Evolutionary conservation across 192 early-diverging fungal species (phyloP), one percentile per base, ranked within the genome.

Genomic region (Rhizoclosmatium globosum): DNA sequence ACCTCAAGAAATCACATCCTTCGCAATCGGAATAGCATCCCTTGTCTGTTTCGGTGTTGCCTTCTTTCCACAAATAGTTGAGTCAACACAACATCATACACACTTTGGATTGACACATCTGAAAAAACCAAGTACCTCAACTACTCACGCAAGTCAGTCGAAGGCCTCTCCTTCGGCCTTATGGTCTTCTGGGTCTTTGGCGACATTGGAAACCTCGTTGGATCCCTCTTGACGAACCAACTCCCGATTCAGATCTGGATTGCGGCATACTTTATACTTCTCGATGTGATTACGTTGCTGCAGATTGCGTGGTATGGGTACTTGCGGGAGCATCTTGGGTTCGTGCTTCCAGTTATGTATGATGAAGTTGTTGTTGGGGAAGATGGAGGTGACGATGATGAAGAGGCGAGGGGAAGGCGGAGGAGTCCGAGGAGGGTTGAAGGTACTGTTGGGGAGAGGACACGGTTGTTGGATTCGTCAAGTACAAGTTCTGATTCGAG

Each of bases 211-310:
- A 85, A 85, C 47, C 76, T 81, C 17, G 6, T 81, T 11, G 88
- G 86, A 47, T 77, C 88, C 19, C 45, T 87, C 42, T 70, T 88
- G 47, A 87, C 88, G n/a, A 76, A 84, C 19, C 88, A 89, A 71
- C 69, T 85, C 47, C 59, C 83, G 44, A 76, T 86, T 3, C 82
- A 87, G 68, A 65, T 78, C 50, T 74, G 68, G 3, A 75, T 78
- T 7, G 86, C 81, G 2, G 57, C 60, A n/a, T 86, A 85, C 71
- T 89, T 87, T 73, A 70, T 84, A 3, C 50, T 82, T 17, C 79
- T 82, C 21, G 86, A 87, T 73, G 23, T 85, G 23, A 48, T 77
- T 4, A 79, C 83, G 39, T 53, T 85, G 48, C 39, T 56, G n/a
- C 88, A 89, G 71, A 85, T 82, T 56, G 2, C 83, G 4, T 86